Evolutionary conservation across 73 alveolate species (phyloP), one percentile per base, ranked within the genome.

Genomic region (Symbiodinium pilosum): DNA sequence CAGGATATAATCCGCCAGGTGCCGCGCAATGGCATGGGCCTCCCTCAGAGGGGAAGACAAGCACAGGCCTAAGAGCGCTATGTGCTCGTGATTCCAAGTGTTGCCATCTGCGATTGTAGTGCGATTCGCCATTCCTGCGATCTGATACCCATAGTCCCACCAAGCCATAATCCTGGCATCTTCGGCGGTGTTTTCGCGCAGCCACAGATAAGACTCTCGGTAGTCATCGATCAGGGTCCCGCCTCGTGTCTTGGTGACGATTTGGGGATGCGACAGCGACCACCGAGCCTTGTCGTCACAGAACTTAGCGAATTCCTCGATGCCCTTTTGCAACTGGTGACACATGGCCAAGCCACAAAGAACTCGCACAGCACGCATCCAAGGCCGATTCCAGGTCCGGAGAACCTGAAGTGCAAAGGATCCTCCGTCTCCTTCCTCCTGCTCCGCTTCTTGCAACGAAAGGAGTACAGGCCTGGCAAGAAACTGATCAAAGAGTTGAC

Each of bases 61-160:
- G 54, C 81, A 43, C 56, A 69, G 56, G 38, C 99, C 99, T 73
- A 99, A 99, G 26, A 99, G 77, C 84, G 99, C 99, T 84, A 99
- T 99, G 92, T 99, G 99, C 41, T 99, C 98, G 41, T 92, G 98
- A 43, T 99, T 99, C 99, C 99, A 99, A 43, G 99, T 99, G 99
- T 99, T 99, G 89, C 99, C 99, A 77, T 99, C 99, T 16, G 99
- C 99, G 21, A 99, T 59, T 28, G 99, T 99, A 41, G 99, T 99
- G 43, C 99, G 94, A 75, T 99, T 99, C 8, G 99, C 99, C 99
- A 99, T 95, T 47, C 99, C 99, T 6, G 99, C 95, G 73, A 99
- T 99, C 86, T 99, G 99, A 87, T 99, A 99, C 75, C 98, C 98
- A 30, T 92, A 92, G 91, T 92, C 98, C 98, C 98, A 92, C 98